Conservation (phyloP, 345 rosid genomes). For the Rhizophora mangle region DNA sequence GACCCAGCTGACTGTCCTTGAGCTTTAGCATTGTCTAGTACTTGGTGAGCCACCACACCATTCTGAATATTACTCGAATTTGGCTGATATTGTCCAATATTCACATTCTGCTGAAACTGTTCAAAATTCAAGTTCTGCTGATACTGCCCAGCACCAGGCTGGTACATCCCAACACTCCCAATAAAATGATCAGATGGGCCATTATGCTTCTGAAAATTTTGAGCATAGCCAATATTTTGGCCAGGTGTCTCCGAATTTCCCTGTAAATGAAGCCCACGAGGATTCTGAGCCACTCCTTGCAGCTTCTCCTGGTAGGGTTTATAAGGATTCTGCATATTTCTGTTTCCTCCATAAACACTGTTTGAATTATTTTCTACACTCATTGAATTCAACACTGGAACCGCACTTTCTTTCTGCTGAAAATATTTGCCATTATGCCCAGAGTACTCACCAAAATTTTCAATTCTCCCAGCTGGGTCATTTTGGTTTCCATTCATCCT, state of each 20-base stretch:
- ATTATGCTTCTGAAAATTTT: constrained; percentile 17
- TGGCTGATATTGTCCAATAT: constrained; percentile 14
- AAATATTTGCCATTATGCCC: constrained; percentile 10
- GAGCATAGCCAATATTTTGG: constrained; percentile 14
- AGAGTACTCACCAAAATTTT: constrained; percentile 14
- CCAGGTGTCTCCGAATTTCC: constrained; percentile 13
- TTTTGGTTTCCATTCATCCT: constrained; percentile 18
- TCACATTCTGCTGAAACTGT: constrained; percentile 12
- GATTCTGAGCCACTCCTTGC: constrained; percentile 1
- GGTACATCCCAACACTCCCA: background rate
- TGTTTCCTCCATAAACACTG: constrained; percentile 17
- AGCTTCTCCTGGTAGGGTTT: background rate
- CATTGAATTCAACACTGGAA: background rate
- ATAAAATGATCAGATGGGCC: background rate
- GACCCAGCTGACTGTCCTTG: constrained; percentile 23
- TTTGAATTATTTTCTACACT: constrained; percentile 14
- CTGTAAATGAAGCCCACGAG: constrained; percentile 15
- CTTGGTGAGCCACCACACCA: constrained; percentile 4
- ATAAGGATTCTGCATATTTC: constrained; percentile 10
- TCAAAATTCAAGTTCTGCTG: constrained; percentile 9
- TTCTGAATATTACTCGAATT: constrained; percentile 7
- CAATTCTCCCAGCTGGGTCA: constrained; percentile 7
- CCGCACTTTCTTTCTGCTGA: background rate
- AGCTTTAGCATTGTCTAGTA: constrained; percentile 5
- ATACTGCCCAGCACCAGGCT: constrained; percentile 18